Conservation (phyloP, 1,139 yeast genomes). For the Saccharomyces pastorianus region DNA sequence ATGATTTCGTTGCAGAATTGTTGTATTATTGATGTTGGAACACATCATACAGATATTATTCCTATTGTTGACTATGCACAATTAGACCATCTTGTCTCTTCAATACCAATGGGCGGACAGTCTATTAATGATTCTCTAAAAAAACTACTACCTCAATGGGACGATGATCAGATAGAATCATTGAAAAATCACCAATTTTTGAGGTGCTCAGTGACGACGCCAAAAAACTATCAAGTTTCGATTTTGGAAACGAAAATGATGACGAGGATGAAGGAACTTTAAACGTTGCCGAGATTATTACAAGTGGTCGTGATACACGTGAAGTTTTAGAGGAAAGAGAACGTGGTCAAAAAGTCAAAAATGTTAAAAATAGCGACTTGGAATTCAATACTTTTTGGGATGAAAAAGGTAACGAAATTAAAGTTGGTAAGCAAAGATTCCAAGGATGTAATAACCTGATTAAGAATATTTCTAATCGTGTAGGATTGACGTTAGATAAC, state of each 20-base stretch:
- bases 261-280: slow-evolving; percentile 62
- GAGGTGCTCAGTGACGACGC: slow-evolving; percentile 68
- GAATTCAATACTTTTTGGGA: slow-evolving; percentile 64
- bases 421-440: slow-evolving; percentile 82
- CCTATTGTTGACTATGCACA: slow-evolving; percentile 70
- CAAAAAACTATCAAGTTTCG: slow-evolving; percentile 52
- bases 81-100: slow-evolving; percentile 46
- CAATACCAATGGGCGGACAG: slow-evolving; percentile 53
- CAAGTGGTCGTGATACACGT: slow-evolving; percentile 58
- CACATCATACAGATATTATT: slow-evolving; percentile 62
- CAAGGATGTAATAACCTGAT: slow-evolving; percentile 63
- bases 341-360: slow-evolving; percentile 35
- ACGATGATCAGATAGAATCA: slow-evolving; percentile 54
- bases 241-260: slow-evolving; percentile 36
- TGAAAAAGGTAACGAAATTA: slow-evolving; percentile 43
- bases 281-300: slow-evolving; percentile 85
- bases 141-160: slow-evolving; percentile 50
- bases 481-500: slow-evolving; percentile 45
- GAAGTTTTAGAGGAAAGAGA: slow-evolving; percentile 57
- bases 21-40: slow-evolving; percentile 75
- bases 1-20: slow-evolving; percentile 54
- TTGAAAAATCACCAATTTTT: slow-evolving; percentile 68
- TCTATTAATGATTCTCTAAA: slow-evolving; percentile 49
- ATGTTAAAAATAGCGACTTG: slow-evolving; percentile 44
- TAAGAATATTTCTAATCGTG: slow-evolving; percentile 43